A percentile compares a stretch with the other conserved stretches of the same genome.
Evolutionary conservation across 768 basidiomycete species (phyloP).

Genomic region (Naganishia vishniacii): DNA sequence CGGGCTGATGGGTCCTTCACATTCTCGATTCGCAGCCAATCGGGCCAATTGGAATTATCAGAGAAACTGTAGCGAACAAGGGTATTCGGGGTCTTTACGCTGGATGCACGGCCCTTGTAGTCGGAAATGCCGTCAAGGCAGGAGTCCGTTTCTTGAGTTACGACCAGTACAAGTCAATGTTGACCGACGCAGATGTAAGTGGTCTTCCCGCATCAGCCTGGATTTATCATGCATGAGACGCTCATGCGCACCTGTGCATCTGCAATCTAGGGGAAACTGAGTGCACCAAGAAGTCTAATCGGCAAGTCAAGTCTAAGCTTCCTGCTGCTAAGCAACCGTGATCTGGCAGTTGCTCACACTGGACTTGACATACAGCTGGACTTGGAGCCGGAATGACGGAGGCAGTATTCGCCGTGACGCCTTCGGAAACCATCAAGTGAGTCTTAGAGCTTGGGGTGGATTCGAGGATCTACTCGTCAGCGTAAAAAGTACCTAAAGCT

Average conservation of each 20-base stretch:
- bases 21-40: constrained; percentile 53
- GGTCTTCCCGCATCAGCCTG: not conserved
- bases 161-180: constrained; percentile 76
- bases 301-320: constrained; percentile 52
- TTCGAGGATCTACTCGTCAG: no score
- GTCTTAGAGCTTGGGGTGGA: constrained; percentile 48
- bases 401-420: constrained; percentile 89
- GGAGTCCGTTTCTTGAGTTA: constrained; percentile 94
- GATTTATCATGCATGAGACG: no score
- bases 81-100: constrained; percentile 87
- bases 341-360: no score
- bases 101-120: constrained; percentile 78
- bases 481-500: not conserved
- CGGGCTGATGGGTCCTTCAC: not conserved
- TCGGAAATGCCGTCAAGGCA: constrained; percentile 89
- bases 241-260: no score
- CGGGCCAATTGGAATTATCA: constrained; percentile 67
- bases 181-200: constrained; percentile 76
- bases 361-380: no score
- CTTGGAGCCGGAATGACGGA: constrained; percentile 78
- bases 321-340: not conserved
- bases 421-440: constrained; percentile 96
- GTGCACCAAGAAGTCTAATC: constrained; percentile 72
- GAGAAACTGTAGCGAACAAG: constrained; percentile 65
- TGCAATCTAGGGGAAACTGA: constrained; percentile 72